phyloP scores from a whole-genome alignment of 1,284 basidiomycete species.

The Tylopilus orsonianus region DNA sequence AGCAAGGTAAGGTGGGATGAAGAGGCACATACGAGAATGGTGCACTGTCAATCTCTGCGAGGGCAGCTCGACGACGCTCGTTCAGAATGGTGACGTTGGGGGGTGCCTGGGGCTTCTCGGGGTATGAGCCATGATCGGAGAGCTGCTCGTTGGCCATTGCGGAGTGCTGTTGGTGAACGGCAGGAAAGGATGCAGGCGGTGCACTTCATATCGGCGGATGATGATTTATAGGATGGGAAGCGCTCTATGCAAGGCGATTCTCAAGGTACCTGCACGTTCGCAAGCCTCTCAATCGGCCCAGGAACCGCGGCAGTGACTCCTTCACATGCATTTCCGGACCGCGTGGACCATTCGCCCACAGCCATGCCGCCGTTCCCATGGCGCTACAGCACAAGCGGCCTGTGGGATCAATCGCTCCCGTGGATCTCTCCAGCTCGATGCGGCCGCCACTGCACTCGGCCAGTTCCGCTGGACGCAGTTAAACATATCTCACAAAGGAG shows the following conservation, averaged over 20 bases:
- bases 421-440: no score
- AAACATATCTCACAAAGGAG: background rate
- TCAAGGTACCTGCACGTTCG: slow-evolving; percentile 28
- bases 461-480: background rate
- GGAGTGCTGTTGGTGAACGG: background rate
- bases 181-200: background rate
- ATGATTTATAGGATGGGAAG: slow-evolving; percentile 13
- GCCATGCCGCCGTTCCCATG: background rate
- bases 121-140: slow-evolving; percentile 33
- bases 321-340: background rate
- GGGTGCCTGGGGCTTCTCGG: slow-evolving; percentile 21
- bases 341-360: background rate
- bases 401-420: background rate
- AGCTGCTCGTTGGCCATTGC: slow-evolving; percentile 27
- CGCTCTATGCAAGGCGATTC: background rate
- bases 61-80: slow-evolving; percentile 64
- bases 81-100: slow-evolving; percentile 28
- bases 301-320: no score
- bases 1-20: slow-evolving; percentile 1
- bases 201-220: background rate
- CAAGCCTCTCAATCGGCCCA: no score
- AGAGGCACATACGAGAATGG: slow-evolving; percentile 54
- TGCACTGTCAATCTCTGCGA: slow-evolving; percentile 77
- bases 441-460: slow-evolving; percentile 1
- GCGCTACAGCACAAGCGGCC: background rate